Evolutionary conservation across 1,139 yeast genomes (phyloP).

Genomic region (Lodderomyces oxycetoniae): DNA sequence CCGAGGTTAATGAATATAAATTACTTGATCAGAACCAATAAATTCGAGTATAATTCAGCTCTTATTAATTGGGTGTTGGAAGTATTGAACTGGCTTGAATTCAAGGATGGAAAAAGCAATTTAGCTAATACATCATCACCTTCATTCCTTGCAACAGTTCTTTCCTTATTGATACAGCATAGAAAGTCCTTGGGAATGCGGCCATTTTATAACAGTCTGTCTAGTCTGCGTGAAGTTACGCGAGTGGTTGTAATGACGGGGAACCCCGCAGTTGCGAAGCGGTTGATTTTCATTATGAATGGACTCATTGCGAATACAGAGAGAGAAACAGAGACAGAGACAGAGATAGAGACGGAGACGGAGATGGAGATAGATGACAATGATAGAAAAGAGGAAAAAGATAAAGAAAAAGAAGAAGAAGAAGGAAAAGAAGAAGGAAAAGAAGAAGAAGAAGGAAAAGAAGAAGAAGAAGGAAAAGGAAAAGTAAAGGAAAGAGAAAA

Average conservation of each 20-base stretch:
- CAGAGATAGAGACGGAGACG: conserved; percentile 14
- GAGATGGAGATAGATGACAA: too few relatives aligned
- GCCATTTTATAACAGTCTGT: conserved; percentile 24
- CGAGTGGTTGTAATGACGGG: conserved; percentile 57
- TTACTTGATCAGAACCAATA: conserved; percentile 22
- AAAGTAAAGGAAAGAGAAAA: too few relatives aligned
- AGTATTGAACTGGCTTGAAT: conserved; percentile 56
- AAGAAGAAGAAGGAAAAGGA: too few relatives aligned
- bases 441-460: too few relatives aligned
- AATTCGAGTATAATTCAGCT: conserved; percentile 18
- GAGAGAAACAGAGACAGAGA: conserved; percentile 23
- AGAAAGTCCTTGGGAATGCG: conserved; percentile 32
- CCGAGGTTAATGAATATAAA: conserved; percentile 44
- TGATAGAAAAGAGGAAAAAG: too few relatives aligned
- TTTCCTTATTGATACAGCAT: conserved; percentile 40
- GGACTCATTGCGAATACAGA: conserved; percentile 39
- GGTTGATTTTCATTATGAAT: conserved; percentile 49
- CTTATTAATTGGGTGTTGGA: conserved; percentile 54
- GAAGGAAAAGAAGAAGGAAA: too few relatives aligned
- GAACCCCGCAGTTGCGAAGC: conserved; percentile 58
- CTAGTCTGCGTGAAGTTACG: conserved; percentile 28
- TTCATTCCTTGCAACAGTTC: conserved; percentile 40
- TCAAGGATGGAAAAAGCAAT: conserved; percentile 44
- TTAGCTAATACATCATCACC: conserved; percentile 8
- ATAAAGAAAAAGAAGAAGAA: too few relatives aligned